Base-by-base conservation (phyloP, 192 early-diverging fungal species). In the Coemansia sp. region DNA sequence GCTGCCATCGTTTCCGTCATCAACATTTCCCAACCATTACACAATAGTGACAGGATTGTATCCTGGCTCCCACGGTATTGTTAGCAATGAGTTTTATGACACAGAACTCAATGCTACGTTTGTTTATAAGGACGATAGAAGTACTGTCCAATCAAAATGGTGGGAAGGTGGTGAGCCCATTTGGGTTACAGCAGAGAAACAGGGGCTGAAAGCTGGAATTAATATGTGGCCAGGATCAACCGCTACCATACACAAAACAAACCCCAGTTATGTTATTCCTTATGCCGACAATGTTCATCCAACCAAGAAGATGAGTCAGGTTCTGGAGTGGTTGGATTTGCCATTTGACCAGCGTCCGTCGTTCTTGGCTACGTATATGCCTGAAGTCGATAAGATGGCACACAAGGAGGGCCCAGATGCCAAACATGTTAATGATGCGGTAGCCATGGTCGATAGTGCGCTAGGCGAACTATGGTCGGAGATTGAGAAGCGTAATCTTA, bases 11-110 rank as follows among this genome's bases (percentile, higher is more conserved):
- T 85, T 80, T 53, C 79, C 80, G 22, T 86, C 85, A 23, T 84
- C 93, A 36, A 96, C 96, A 0, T 96, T 95, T 67, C 91, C 95
- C 4, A 98, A 98, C 76, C 96, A 98, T 76, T 96, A 93, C 72
- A 86, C 92, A 1, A 78, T 98, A 42, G 90, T 85, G 7, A 96
- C 96, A 9, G 95, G 96, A n/a, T 72, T 98, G 32, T 96, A 94
- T 70, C 95, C 96, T 2, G 90, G 93, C 36, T 84, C 87, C 4
- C 94, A 98, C 60, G 96, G 96, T 17, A 96, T 97, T 61, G 92
- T 97, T 5, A 89, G 80, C 59, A 93, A 93, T 65, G 82, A 80
- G 61, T 97, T 96, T 70, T 90, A 85, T 64, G 94, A 95, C 71
- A 85, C 91, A 2, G 42, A 39, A 14, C 67, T 89, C 7, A 87